Evolutionary conservation across 2,329 filamentous ascomycete genomes (phyloP).

Genomic region (Whalleya microplaca): DNA sequence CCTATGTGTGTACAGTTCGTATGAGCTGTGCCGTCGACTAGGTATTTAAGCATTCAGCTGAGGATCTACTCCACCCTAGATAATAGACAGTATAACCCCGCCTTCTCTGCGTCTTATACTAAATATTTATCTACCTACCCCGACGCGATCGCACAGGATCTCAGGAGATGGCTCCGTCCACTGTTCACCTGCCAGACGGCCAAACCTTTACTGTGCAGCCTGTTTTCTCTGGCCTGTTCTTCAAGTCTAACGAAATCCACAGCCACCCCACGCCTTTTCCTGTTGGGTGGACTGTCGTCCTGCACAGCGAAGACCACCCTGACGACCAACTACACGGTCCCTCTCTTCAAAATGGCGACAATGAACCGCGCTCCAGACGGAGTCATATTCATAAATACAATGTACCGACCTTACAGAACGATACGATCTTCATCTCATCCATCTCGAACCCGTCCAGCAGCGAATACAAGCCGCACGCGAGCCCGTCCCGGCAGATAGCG

Average conservation of each 20-base stretch:
- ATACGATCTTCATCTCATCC: constrained; percentile 88
- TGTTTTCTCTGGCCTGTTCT: constrained; percentile 89
- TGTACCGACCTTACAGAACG: constrained; percentile 74
- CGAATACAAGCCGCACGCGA: constrained; percentile 79
- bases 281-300: constrained; percentile 85
- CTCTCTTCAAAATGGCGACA: constrained; percentile 37
- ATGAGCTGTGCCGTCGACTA: neutral
- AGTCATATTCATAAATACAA: constrained; percentile 67
- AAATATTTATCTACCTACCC: neutral
- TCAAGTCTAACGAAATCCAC: constrained; percentile 80
- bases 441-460: constrained; percentile 81
- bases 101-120: neutral
- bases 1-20: neutral
- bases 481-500: constrained; percentile 85
- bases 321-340: constrained; percentile 34
- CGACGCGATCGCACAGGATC: neutral
- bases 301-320: constrained; percentile 66
- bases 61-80: neutral
- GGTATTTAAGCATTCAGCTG: neutral
- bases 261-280: constrained; percentile 73
- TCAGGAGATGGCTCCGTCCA: constrained; percentile 38
- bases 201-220: constrained; percentile 80
- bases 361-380: constrained; percentile 28
- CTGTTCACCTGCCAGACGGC: constrained; percentile 82
- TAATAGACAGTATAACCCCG: neutral